These are phyloP conservation scores for Schoenoplectus tabernaemontani DNA, from an alignment of 202 grass and related monocot species.

Conservation along the genomic window DNA sequence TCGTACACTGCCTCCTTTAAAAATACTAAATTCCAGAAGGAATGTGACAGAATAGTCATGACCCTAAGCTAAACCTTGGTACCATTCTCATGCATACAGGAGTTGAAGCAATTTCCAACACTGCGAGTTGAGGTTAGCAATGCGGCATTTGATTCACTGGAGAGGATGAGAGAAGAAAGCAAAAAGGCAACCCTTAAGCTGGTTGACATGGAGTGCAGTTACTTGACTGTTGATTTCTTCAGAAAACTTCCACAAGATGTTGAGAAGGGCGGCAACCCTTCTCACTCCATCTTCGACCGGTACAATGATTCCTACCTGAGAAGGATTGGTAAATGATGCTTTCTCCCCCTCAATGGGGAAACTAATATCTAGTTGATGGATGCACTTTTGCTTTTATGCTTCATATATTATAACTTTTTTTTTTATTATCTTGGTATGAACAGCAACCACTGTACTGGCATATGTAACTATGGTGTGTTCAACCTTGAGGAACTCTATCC, in stretches of 20 bases:
- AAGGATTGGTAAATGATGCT: slow-evolving; percentile 56
- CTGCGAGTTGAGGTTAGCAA: slow-evolving; percentile 80
- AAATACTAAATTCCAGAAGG: neutral
- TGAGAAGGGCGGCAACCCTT: slow-evolving; percentile 97
- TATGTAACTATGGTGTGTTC: slow-evolving; percentile 92
- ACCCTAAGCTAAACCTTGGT: neutral
- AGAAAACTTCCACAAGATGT: slow-evolving; percentile 96
- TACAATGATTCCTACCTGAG: slow-evolving; percentile 97
- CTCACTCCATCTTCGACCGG: slow-evolving; percentile 96
- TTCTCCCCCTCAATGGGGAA: neutral
- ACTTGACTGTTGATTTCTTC: slow-evolving; percentile 97
- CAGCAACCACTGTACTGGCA: slow-evolving; percentile 81
- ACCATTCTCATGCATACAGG: slow-evolving; percentile 33
- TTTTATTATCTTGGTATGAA: slow-evolving; percentile 18
- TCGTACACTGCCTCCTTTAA: neutral
- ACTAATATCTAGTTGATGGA: neutral
- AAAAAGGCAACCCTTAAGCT: slow-evolving; percentile 93
- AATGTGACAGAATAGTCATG: neutral
- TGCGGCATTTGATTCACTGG: slow-evolving; percentile 89
- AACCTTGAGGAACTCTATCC: slow-evolving; percentile 88
- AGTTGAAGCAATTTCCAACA: slow-evolving; percentile 89
- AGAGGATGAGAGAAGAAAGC: slow-evolving; percentile 98
- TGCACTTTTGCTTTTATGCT: neutral
- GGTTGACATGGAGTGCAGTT: slow-evolving; percentile 96
- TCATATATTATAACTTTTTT: slow-evolving; percentile 1